Base-by-base conservation (phyloP, 2,329 filamentous ascomycete genomes). In the Fusarium sacchari region DNA sequence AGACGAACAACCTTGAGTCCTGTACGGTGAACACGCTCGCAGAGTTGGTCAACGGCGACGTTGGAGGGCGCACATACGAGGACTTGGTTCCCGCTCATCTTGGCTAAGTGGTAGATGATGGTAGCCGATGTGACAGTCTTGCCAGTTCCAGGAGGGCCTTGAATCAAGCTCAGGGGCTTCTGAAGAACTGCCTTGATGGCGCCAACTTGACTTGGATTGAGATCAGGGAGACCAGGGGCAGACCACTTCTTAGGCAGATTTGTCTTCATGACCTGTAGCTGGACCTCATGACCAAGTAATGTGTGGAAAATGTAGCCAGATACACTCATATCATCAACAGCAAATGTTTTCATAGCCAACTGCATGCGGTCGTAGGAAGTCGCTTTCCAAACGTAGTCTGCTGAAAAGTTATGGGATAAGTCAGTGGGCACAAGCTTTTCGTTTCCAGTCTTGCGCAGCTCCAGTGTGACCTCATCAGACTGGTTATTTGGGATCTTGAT, bases 301-400 rank as follows among this genome's bases (percentile, higher is more conserved):
- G 96, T 96, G 82, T 99, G 96, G 86, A 98, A 99, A 74, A 99
- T 97, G 84, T 98, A 99, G 42, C 96, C 96, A 28, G 96, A 98
- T 47, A 99, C 96, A 79, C 95, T 98, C 93, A 97, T 94, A 83
- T 99, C 96, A 77, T 99, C 96, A 49, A 98, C 91, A 11, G 96
- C 96, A 81, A 99, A 99, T 0, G 94, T 98, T 87, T 98, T 98
- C 96, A 99, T 98, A 61, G 96, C 97, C 75, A 95, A 91, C 82
- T 99, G 96, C 96, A 99, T 99, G 72, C 96, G 95, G 80, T 99
- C 96, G 81, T 99, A 99, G 0, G 96, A 98, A 1, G 97, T 99
- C 20, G 97, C 96, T 82, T 99, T 99, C 96, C 96, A 99, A 63
- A 99, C 96, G 80, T 99, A 99, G 82, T 99, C 96, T 74, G 96